Evolutionary conservation across 140 eudicot species (phyloP).

Genomic region (Stevia rebaudiana): DNA sequence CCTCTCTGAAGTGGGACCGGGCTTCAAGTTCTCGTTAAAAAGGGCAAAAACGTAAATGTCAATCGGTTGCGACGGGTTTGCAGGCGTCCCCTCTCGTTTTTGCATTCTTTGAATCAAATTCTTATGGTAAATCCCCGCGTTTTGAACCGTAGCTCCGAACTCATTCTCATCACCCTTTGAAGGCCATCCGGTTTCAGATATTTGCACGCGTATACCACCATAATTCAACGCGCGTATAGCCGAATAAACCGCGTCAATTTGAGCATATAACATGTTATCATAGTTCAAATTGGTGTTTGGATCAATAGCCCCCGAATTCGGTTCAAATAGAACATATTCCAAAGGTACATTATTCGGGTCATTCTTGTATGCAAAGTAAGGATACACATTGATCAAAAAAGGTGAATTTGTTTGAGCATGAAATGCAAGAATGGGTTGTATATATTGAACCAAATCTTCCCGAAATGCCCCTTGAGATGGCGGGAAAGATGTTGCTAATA

Average conservation of each 20-base stretch:
- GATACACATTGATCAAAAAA: constrained; percentile 81
- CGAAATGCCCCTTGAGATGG: constrained; percentile 79
- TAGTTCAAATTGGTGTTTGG: constrained; percentile 58
- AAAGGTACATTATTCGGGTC: constrained; percentile 52
- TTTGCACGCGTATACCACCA: constrained; percentile 47
- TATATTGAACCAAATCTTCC: constrained; percentile 49
- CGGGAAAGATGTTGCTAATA: constrained; percentile 65
- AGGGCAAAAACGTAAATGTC: constrained; percentile 88
- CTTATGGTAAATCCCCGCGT: constrained; percentile 74
- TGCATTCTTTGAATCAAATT: constrained; percentile 64
- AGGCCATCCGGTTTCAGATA: constrained; percentile 99
- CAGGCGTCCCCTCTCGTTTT: constrained; percentile 73
- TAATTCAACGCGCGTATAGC: constrained; percentile 73
- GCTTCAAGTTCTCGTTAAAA: constrained; percentile 79
- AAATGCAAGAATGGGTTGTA: constrained; percentile 61
- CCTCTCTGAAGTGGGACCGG: constrained; percentile 95
- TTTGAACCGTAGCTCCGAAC: constrained; percentile 71
- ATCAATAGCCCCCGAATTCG: constrained; percentile 60
- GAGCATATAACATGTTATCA: constrained; percentile 96
- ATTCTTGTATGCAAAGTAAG: constrained; percentile 84
- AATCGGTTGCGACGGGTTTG: constrained; percentile 65
- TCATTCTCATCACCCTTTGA: constrained; percentile 83
- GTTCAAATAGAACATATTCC: constrained; percentile 68
- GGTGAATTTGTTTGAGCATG: constrained; percentile 65
- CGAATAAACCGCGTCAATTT: constrained; percentile 87